Conservation (phyloP, 768 basidiomycete genomes). For the Mycena alexandri region DNA sequence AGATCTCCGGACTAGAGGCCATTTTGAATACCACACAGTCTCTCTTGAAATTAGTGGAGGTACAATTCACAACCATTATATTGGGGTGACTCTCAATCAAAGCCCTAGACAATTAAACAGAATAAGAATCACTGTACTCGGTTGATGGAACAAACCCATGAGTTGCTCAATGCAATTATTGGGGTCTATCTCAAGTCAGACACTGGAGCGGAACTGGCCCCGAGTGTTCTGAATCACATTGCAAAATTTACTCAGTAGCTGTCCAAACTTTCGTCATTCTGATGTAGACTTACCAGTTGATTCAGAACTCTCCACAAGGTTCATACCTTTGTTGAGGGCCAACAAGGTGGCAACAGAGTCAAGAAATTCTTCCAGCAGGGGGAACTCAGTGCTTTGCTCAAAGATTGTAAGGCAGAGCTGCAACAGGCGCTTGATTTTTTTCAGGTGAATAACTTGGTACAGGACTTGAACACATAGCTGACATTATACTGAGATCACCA, state of each 20-base stretch:
- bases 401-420: too few relatives aligned
- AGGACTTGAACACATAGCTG: not conserved
- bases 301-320: not conserved
- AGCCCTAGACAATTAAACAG: not conserved
- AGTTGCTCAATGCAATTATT: not conserved
- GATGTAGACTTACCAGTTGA: too few relatives aligned
- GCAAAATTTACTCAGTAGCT: slow-evolving; percentile 3
- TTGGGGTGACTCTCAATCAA: too few relatives aligned
- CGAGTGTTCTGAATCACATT: not conserved
- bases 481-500: not conserved
- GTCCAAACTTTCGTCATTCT: not conserved
- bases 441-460: too few relatives aligned
- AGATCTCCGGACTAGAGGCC: too few relatives aligned
- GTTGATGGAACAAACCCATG: not conserved
- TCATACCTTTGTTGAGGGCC: not conserved
- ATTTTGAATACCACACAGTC: too few relatives aligned
- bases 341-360: not conserved
- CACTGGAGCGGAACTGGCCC: not conserved
- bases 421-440: too few relatives aligned
- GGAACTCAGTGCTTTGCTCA: not conserved
- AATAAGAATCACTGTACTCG: slow-evolving; percentile 3
- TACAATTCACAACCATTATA: too few relatives aligned
- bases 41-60: too few relatives aligned
- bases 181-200: not conserved
- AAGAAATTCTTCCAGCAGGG: not conserved